Evolutionary conservation across 139 green algal species (phyloP).

Genomic region (Chlorella sorokiniana): DNA sequence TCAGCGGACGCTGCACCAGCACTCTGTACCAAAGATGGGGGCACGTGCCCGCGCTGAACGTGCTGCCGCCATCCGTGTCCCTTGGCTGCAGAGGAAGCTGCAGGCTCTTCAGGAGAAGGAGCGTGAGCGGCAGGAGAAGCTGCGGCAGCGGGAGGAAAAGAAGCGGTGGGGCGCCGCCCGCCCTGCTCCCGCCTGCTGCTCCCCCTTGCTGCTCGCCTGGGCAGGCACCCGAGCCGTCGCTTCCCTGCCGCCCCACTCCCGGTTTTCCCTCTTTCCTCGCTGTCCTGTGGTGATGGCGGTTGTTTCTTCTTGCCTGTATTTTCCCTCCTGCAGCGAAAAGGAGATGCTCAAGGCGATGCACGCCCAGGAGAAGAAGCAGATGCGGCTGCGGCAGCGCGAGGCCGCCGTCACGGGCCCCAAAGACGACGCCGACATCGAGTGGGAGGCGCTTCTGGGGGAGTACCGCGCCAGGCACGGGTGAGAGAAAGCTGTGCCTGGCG

Average conservation of each 20-base stretch:
- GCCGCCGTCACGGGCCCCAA: constrained; percentile 42
- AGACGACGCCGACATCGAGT: constrained; percentile 85
- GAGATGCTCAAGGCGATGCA: constrained; percentile 65
- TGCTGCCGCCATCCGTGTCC: neutral
- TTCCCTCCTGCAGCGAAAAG: constrained; percentile 64
- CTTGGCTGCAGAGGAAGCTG: constrained; percentile 41
- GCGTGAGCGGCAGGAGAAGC: constrained; percentile 40
- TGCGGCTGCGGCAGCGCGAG: constrained; percentile 44
- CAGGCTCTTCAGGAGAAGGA: constrained; percentile 44
- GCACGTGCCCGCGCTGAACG: too few relatives aligned
- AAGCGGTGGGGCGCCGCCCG: constrained; percentile 21
- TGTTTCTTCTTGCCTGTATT: too few relatives aligned
- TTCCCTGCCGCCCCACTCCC: neutral
- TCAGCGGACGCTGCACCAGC: neutral
- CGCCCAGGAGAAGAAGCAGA: constrained; percentile 56
- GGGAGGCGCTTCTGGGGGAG: constrained; percentile 58
- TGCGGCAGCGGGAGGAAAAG: constrained; percentile 35
- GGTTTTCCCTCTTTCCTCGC: neutral
- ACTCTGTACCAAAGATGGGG: constrained; percentile 1
- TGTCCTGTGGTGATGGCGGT: too few relatives aligned
- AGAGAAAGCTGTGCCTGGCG: neutral
- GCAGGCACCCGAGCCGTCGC: too few relatives aligned
- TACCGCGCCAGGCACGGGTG: constrained; percentile 37
- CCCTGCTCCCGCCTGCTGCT: neutral
- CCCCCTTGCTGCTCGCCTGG: neutral